Percentiles rank a stretch among this genome's conserved stretches.
These are phyloP conservation scores for Cryptococcus hybrid DNA, from an alignment of 1,284 basidiomycete species.

Conservation along the genomic window DNA sequence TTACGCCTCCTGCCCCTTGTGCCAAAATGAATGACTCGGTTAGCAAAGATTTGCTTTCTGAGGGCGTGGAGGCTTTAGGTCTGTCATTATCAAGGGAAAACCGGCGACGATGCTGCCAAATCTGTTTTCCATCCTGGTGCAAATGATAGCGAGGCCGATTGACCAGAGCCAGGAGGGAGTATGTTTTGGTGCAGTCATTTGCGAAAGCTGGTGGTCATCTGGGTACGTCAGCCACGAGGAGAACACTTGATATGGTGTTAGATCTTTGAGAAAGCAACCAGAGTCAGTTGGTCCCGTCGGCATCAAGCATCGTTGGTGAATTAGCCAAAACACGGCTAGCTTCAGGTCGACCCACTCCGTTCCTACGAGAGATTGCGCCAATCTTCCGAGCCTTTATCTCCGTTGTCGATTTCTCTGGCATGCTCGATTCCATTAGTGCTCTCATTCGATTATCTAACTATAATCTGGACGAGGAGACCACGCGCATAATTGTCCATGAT, in stretches of 20 bases:
- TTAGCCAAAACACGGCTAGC: slow-evolving; percentile 31
- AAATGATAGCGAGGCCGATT: slow-evolving; percentile 56
- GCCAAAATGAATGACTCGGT: slow-evolving; percentile 61
- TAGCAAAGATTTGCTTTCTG: slow-evolving; percentile 59
- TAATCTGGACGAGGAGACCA: slow-evolving; percentile 57
- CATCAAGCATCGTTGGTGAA: slow-evolving; percentile 28
- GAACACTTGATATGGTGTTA: slow-evolving; percentile 61
- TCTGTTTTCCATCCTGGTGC: slow-evolving; percentile 51
- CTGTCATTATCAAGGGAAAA: slow-evolving; percentile 26
- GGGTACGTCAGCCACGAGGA: slow-evolving; percentile 53
- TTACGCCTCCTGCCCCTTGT: slow-evolving; percentile 61
- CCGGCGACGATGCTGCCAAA: slow-evolving; percentile 50
- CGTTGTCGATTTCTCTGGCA: slow-evolving; percentile 61
- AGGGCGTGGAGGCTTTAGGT: slow-evolving; percentile 66
- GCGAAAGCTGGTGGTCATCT: slow-evolving; percentile 60
- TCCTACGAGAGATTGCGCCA: slow-evolving; percentile 58
- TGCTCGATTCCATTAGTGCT: slow-evolving; percentile 59
- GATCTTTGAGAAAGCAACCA: slow-evolving; percentile 54
- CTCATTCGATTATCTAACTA: slow-evolving; percentile 57
- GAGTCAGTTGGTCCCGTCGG: slow-evolving; percentile 20
- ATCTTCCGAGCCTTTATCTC: slow-evolving; percentile 56
- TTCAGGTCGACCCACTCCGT: slow-evolving; percentile 52
- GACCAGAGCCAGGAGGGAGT: slow-evolving; percentile 59
- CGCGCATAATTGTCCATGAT: slow-evolving; percentile 58
- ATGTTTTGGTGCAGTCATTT: slow-evolving; percentile 62